phyloP scores from a whole-genome alignment of 192 early-diverging fungal species.

The Coemansia sp. region DNA sequence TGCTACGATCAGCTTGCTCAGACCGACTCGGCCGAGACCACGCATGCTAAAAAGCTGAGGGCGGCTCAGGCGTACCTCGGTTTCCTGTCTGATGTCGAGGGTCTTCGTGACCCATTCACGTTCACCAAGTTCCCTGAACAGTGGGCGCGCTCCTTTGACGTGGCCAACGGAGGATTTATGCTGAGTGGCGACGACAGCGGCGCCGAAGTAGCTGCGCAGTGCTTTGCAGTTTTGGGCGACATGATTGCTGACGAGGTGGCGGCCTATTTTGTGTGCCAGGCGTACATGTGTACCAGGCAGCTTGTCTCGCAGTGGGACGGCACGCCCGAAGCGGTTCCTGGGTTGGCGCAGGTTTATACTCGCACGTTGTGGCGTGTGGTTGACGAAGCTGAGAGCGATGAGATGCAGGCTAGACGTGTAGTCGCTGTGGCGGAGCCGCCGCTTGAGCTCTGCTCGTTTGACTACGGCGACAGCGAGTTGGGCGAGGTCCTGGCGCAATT shows the following conservation, averaged over 20 bases:
- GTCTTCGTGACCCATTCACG: slow-evolving; percentile 31
- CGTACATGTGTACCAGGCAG: slow-evolving; percentile 6
- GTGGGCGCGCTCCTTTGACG: slow-evolving; percentile 16
- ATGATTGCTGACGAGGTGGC: slow-evolving; percentile 14
- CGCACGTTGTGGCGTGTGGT: neutral
- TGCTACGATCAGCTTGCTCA: slow-evolving; percentile 2
- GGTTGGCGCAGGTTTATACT: slow-evolving; percentile 14
- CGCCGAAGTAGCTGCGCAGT: neutral
- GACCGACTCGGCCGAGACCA: neutral
- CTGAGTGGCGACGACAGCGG: neutral
- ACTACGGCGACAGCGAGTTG: slow-evolving; percentile 24
- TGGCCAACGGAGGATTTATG: neutral
- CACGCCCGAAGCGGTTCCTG: neutral
- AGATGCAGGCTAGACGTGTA: slow-evolving; percentile 1
- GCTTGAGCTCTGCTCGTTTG: slow-evolving; percentile 26
- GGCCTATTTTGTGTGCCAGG: slow-evolving; percentile 32
- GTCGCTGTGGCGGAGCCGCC: slow-evolving; percentile 16
- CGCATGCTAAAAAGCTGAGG: neutral
- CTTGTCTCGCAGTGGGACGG: slow-evolving; percentile 1
- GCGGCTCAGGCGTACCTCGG: slow-evolving; percentile 10
- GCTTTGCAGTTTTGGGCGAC: neutral
- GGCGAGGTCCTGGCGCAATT: slow-evolving; percentile 11
- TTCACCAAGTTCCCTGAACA: slow-evolving; percentile 15
- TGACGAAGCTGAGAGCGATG: neutral
- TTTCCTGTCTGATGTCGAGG: slow-evolving; percentile 2